A percentile compares a stretch with the other conserved stretches of the same genome.
phyloP scores from a whole-genome alignment of 2,329 filamentous ascomycete genomes.

The Hymenoscyphus occultus region DNA sequence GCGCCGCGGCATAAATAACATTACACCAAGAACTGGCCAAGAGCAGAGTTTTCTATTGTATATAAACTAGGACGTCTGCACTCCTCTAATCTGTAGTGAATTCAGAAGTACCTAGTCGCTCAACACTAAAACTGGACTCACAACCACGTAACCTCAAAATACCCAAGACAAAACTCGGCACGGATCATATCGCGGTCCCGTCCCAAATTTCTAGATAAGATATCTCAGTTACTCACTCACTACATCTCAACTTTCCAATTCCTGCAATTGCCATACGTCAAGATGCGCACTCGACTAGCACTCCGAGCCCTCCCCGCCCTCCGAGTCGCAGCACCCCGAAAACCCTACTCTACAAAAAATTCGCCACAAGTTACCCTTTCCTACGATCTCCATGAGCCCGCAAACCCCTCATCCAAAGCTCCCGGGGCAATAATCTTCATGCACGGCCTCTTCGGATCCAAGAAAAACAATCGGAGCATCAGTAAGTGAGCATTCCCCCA shows the following conservation, averaged over 20 bases:
- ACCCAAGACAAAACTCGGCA: neutral
- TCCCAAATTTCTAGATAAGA: neutral
- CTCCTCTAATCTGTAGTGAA: too few relatives aligned
- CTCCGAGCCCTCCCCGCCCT: slow-evolving; percentile 5
- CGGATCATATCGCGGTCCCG: neutral
- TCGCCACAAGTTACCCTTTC: slow-evolving; percentile 43
- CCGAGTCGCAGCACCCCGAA: slow-evolving; percentile 7
- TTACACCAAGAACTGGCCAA: too few relatives aligned
- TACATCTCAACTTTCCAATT: neutral
- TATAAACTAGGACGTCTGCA: too few relatives aligned
- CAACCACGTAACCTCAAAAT: neutral
- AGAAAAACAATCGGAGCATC: slow-evolving; percentile 90
- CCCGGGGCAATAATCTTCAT: slow-evolving; percentile 75
- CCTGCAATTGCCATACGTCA: neutral
- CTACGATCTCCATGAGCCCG: slow-evolving; percentile 67
- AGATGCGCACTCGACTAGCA: slow-evolving; percentile 8
- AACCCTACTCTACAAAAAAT: slow-evolving; percentile 18
- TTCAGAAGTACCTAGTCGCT: too few relatives aligned
- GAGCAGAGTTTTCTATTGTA: too few relatives aligned
- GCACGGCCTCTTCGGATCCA: slow-evolving; percentile 91
- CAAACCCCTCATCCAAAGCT: slow-evolving; percentile 43
- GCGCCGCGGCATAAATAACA: too few relatives aligned
- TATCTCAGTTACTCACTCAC: neutral
- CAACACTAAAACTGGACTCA: neutral
- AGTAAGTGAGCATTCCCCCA: slow-evolving; percentile 66